A percentile compares a stretch with the other conserved stretches of the same genome.
phyloP scores from a whole-genome alignment of 139 green algal species.

The Trebouxia sp. region DNA sequence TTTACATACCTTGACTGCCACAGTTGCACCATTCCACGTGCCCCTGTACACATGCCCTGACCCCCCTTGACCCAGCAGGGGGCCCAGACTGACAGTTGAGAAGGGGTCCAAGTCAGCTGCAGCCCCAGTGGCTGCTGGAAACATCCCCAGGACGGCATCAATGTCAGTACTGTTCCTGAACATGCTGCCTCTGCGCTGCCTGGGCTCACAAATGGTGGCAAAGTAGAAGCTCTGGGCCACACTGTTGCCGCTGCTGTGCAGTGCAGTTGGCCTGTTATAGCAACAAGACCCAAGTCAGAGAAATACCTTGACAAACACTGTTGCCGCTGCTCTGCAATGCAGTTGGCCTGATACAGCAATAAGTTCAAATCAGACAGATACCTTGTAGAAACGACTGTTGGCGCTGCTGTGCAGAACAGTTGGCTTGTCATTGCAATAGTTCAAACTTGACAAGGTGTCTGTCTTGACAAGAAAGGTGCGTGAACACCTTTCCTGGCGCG shows the following conservation, averaged over 20 bases:
- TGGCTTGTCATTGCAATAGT: too few species aligned
- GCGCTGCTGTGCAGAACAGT: too few species aligned
- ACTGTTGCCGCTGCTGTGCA: not conserved
- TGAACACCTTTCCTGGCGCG: too few species aligned
- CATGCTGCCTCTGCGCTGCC: not conserved
- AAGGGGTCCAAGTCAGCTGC: conserved; percentile 19
- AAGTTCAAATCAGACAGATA: too few species aligned
- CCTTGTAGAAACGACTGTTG: too few species aligned
- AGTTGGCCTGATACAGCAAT: too few species aligned
- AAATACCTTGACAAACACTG: too few species aligned
- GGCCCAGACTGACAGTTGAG: conserved; percentile 38
- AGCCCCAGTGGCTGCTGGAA: not conserved
- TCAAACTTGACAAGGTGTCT: too few species aligned
- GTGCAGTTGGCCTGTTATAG: not conserved
- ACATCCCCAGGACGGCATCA: not conserved
- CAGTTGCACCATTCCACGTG: conserved; percentile 67
- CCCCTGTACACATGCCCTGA: conserved; percentile 52
- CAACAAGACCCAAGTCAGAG: not conserved
- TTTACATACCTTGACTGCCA: conserved; percentile 71
- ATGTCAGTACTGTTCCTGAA: not conserved
- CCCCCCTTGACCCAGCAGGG: conserved; percentile 44
- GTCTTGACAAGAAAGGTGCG: too few species aligned
- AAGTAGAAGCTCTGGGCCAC: conserved; percentile 19
- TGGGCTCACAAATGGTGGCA: not conserved
- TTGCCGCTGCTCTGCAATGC: too few species aligned